phyloP scores from a whole-genome alignment of 2,329 filamentous ascomycete species.

The Talaromyces sp. region DNA sequence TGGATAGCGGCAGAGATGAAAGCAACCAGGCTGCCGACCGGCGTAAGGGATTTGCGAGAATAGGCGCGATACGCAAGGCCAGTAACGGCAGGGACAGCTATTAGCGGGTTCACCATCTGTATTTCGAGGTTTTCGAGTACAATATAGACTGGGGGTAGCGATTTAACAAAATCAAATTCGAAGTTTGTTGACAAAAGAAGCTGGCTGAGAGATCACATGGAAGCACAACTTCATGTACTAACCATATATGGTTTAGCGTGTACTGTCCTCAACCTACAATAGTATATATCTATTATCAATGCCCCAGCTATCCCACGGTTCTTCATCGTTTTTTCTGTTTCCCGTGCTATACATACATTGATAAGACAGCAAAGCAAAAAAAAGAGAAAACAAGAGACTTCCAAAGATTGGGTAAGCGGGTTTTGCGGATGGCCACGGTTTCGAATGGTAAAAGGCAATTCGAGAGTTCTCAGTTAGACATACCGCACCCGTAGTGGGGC shows the following conservation, averaged over 20 bases:
- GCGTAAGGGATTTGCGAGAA: slow-evolving; percentile 71
- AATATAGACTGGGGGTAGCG: neutral
- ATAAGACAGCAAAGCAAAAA: neutral
- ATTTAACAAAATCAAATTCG: neutral
- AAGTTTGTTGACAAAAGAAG: neutral
- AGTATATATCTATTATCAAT: too few species aligned
- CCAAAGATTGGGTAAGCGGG: neutral
- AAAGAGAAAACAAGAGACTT: neutral
- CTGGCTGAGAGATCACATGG: neutral
- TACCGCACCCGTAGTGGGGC: neutral
- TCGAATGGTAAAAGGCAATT: slow-evolving; percentile 10
- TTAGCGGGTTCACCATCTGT: slow-evolving; percentile 37
- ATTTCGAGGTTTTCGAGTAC: neutral
- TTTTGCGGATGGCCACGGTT: neutral
- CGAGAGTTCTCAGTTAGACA: slow-evolving; percentile 6
- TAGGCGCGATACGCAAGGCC: slow-evolving; percentile 63
- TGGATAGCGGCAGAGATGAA: slow-evolving; percentile 70
- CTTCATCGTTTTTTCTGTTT: too few species aligned
- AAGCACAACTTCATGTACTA: too few species aligned
- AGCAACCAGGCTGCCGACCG: slow-evolving; percentile 66
- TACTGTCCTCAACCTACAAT: too few species aligned
- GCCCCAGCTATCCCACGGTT: too few species aligned
- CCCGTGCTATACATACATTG: too few species aligned
- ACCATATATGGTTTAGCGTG: neutral
- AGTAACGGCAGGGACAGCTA: slow-evolving; percentile 44